A percentile compares a stretch with the other conserved stretches of the same genome.
phyloP scores from a whole-genome alignment of 2,329 filamentous ascomycete species.

The Chrysosporium keratinophilum region DNA sequence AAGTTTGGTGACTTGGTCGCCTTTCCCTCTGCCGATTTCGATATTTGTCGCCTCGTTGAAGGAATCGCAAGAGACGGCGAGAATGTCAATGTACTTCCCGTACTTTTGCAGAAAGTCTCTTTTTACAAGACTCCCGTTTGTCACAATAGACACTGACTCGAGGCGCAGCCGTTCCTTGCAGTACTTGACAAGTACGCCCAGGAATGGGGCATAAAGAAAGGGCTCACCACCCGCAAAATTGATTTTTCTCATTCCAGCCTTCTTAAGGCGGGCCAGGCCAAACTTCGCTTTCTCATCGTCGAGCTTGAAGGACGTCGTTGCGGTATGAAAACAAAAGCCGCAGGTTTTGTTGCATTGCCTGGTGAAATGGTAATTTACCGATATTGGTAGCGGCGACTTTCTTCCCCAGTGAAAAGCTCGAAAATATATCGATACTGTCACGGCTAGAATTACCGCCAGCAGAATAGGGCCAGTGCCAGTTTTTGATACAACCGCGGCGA shows the following conservation, averaged over 20 bases:
- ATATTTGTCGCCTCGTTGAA: constrained; percentile 44
- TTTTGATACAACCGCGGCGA: neutral
- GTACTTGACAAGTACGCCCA: constrained; percentile 38
- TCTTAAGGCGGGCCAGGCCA: constrained; percentile 38
- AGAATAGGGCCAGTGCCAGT: neutral
- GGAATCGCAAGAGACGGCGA: constrained; percentile 48
- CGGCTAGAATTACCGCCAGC: neutral
- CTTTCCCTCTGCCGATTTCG: constrained; percentile 43
- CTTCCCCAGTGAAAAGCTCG: neutral
- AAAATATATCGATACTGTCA: neutral
- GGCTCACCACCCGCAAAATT: constrained; percentile 49
- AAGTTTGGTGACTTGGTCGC: constrained; percentile 39
- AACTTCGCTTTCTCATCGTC: constrained; percentile 34
- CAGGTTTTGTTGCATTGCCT: constrained; percentile 43
- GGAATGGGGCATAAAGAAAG: constrained; percentile 40
- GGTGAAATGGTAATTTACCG: constrained; percentile 41
- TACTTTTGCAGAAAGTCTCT: constrained; percentile 36
- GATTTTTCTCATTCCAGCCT: constrained; percentile 46
- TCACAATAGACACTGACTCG: constrained; percentile 46
- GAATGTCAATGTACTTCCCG: constrained; percentile 41
- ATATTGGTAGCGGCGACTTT: constrained; percentile 21
- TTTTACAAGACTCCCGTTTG: constrained; percentile 43
- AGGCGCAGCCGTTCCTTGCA: constrained; percentile 42
- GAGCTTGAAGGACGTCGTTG: constrained; percentile 38
- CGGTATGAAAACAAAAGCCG: constrained; percentile 50